phyloP scores from a whole-genome alignment of 1,139 yeast genomes.

The Protomyces inouyei region DNA sequence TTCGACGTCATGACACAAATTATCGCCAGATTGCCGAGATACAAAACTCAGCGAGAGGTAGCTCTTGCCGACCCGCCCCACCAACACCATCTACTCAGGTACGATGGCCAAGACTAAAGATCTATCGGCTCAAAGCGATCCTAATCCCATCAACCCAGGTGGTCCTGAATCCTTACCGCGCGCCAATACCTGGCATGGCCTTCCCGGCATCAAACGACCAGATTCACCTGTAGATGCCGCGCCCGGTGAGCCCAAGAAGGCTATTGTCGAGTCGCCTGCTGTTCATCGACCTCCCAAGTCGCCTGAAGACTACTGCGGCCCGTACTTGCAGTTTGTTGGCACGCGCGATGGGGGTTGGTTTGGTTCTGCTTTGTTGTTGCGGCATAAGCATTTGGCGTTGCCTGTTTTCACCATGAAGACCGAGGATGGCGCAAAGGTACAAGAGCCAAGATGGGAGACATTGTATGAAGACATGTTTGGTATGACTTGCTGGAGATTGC shows the following conservation, averaged over 20 bases:
- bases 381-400: constrained; percentile 4
- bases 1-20: background rate
- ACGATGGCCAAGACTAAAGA: background rate
- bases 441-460: constrained; percentile 18
- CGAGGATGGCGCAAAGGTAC: constrained; percentile 8
- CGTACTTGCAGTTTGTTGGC: constrained; percentile 16
- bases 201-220: constrained; percentile 14
- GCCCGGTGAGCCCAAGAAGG: constrained; percentile 24
- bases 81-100: background rate
- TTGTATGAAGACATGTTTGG: constrained; percentile 18
- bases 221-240: constrained; percentile 13
- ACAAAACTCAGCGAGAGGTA: background rate
- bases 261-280: constrained; percentile 13
- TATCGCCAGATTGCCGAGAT: background rate
- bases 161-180: constrained; percentile 16
- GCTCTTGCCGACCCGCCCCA: background rate
- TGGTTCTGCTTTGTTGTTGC: constrained; percentile 10
- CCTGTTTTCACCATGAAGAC: background rate
- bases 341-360: constrained; percentile 8
- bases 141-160: constrained; percentile 13
- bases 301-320: constrained; percentile 21
- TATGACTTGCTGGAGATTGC: constrained; percentile 20
- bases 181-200: constrained; percentile 10
- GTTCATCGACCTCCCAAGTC: constrained; percentile 22
- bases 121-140: constrained; percentile 10